These are phyloP conservation scores for Quercus tomentella DNA, from an alignment of 331 rosid species.

Conservation along the genomic window DNA sequence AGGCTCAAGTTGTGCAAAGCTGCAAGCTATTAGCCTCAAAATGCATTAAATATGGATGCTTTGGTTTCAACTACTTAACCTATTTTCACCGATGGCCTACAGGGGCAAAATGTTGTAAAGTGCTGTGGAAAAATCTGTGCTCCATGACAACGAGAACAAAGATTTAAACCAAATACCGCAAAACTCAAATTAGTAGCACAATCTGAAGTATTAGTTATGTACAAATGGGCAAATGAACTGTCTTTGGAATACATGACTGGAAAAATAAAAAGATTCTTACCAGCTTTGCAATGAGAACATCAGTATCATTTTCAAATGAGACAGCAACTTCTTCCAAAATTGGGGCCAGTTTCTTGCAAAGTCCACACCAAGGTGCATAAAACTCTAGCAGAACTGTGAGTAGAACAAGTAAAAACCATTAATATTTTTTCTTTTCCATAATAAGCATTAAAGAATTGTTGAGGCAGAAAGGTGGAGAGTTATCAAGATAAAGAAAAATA, in stretches of 20 bases:
- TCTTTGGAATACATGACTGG: not conserved
- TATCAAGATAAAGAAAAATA: not conserved
- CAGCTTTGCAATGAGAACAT: conserved; percentile 66
- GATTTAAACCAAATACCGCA: no score
- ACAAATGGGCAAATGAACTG: not conserved
- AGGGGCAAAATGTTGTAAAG: no score
- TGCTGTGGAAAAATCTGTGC: no score
- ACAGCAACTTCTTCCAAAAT: conserved; percentile 81
- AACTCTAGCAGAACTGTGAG: conserved; percentile 72
- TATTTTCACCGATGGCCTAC: no score
- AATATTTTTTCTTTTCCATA: not conserved
- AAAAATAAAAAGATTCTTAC: conserved; percentile 37
- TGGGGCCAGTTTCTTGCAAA: conserved; percentile 74
- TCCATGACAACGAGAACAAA: no score
- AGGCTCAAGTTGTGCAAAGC: no score
- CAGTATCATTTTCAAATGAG: conserved; percentile 57
- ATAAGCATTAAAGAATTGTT: not conserved
- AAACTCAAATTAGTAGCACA: not conserved
- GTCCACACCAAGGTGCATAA: conserved; percentile 81
- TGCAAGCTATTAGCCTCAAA: no score
- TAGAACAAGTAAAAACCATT: not conserved
- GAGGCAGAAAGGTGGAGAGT: not conserved
- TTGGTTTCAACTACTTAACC: no score
- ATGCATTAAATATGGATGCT: no score
- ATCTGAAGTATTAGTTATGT: not conserved